Conservation (phyloP, 768 basidiomycete genomes). For the Hygrocybe coccinea region DNA sequence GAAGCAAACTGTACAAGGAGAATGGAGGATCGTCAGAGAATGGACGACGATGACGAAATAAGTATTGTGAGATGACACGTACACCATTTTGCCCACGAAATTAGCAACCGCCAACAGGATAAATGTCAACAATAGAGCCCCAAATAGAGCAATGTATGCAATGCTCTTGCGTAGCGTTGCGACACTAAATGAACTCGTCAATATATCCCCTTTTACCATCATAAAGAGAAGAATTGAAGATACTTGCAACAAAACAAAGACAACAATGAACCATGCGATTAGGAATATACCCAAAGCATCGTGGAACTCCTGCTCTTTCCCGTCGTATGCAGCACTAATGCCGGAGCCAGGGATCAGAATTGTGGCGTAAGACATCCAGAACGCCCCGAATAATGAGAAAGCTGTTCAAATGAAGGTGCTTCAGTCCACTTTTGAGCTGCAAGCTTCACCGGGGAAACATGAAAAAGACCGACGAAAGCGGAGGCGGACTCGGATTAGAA, state of each 20-base stretch:
- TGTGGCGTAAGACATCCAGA: conserved; percentile 75
- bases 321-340: conserved; percentile 46
- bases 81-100: conserved; percentile 28
- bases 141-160: conserved; percentile 38
- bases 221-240: not conserved
- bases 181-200: conserved; percentile 24
- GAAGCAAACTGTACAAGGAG: conserved; percentile 30
- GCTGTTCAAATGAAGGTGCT: conserved; percentile 34
- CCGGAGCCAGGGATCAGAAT: conserved; percentile 66
- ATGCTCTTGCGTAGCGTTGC: conserved; percentile 36
- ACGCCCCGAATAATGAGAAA: conserved; percentile 68
- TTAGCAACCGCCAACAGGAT: conserved; percentile 39
- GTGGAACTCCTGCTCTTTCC: conserved; percentile 34
- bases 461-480: too few species aligned
- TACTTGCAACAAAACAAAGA: conserved; percentile 57
- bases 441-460: too few species aligned
- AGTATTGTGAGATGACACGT: conserved; percentile 11
- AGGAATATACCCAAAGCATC: conserved; percentile 68
- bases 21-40: conserved; percentile 1
- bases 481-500: too few species aligned
- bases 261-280: conserved; percentile 61
- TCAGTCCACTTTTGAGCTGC: too few species aligned
- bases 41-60: not conserved
- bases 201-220: not conserved
- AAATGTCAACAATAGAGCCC: conserved; percentile 38